A percentile compares a stretch with the other conserved stretches of the same genome.
Conservation (phyloP, 177 flowering plant genomes). For the Vitis hybrid region DNA sequence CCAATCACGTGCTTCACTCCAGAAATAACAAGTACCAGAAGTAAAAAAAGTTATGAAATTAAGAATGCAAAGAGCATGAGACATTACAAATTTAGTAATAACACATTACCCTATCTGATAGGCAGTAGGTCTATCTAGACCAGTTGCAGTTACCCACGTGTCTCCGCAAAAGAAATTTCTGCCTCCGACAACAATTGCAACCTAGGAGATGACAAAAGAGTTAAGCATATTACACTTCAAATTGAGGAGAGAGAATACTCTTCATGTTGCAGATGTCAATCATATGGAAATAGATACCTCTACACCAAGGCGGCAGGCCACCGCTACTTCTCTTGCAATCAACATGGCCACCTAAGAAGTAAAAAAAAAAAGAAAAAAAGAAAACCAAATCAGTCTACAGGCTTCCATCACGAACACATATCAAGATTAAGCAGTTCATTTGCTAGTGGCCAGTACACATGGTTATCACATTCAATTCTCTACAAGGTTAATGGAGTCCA, state of each 20-base stretch:
- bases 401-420: too few relatives aligned
- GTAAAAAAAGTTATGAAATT: not conserved
- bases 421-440: not conserved
- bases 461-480: too few relatives aligned
- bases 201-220: constrained; percentile 37
- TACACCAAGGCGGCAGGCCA: constrained; percentile 63
- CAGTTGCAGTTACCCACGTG: constrained; percentile 84
- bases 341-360: constrained; percentile 54
- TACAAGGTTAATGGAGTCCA: too few relatives aligned
- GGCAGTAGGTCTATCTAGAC: constrained; percentile 82
- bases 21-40: not conserved
- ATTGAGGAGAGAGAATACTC: constrained; percentile 23
- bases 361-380: not conserved
- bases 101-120: constrained; percentile 84
- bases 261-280: constrained; percentile 39
- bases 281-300: constrained; percentile 35
- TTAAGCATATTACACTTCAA: constrained; percentile 13
- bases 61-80: not conserved
- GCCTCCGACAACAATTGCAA: constrained; percentile 95
- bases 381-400: too few relatives aligned
- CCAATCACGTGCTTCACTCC: not conserved
- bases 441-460: too few relatives aligned
- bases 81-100: not conserved
- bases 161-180: constrained; percentile 96
- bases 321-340: constrained; percentile 79